phyloP scores from a whole-genome alignment of 2,329 filamentous ascomycete species.

The Diaporthe velutina region DNA sequence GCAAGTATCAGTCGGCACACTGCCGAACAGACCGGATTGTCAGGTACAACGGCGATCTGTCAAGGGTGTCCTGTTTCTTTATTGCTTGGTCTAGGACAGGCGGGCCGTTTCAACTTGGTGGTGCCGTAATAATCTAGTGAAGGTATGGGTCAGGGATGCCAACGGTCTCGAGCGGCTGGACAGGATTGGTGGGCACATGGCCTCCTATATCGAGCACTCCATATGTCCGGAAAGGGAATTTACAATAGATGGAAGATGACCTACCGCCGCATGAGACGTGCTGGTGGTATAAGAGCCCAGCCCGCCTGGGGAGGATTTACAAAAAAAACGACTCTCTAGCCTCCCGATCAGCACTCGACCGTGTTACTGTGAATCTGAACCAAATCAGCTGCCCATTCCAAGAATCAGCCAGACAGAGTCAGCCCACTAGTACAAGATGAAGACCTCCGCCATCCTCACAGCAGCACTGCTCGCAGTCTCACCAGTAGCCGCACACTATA shows the following conservation, averaged over 20 bases:
- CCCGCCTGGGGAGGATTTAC: background rate
- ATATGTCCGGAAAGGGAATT: constrained; percentile 2
- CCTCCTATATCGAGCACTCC: background rate
- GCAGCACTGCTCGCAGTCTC: constrained; percentile 49
- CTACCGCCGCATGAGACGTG: background rate
- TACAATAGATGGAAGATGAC: constrained; percentile 2
- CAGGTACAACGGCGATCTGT: background rate
- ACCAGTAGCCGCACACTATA: constrained; percentile 55
- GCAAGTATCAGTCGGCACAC: constrained; percentile 21
- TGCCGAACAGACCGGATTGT: background rate
- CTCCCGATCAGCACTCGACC: background rate
- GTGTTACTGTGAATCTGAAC: background rate
- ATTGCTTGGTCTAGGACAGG: constrained; percentile 1
- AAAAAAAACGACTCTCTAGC: background rate
- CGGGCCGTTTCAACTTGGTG: constrained; percentile 27
- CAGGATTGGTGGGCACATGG: constrained; percentile 1
- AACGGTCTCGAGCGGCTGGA: background rate
- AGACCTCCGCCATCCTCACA: constrained; percentile 47
- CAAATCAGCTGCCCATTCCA: background rate
- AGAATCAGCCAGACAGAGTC: background rate
- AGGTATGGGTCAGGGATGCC: background rate
- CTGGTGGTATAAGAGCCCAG: constrained; percentile 3
- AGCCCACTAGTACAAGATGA: constrained; percentile 48
- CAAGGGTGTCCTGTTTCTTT: constrained; percentile 1
- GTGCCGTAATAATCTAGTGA: background rate